A percentile compares a stretch with the other conserved stretches of the same genome.
These are phyloP conservation scores for Tetrahymena borealis DNA, from an alignment of 73 alveolate species.

Conservation along the genomic window DNA sequence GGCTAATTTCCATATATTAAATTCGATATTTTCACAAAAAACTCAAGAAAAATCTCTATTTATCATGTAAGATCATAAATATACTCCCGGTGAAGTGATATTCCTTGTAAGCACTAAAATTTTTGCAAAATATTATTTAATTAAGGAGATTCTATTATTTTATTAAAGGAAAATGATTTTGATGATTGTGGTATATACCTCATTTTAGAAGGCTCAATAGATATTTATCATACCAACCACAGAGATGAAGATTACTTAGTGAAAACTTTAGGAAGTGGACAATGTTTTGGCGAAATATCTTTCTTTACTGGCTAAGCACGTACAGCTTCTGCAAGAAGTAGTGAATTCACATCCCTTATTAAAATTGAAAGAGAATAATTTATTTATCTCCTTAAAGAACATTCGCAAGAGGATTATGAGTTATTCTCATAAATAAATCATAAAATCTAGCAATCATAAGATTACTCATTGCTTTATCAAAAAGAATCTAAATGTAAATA, in stretches of 20 bases:
- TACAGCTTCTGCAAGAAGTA: not conserved
- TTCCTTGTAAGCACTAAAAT: not conserved
- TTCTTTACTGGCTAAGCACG: not conserved
- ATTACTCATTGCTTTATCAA: not conserved
- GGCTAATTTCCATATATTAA: not conserved
- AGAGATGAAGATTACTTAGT: not conserved
- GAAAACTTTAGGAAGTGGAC: not conserved
- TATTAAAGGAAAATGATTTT: not conserved
- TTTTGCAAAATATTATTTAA: too few species aligned
- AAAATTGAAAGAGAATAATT: not conserved
- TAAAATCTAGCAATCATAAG: not conserved
- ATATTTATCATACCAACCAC: not conserved
- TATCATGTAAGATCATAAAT: not conserved
- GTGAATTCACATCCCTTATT: not conserved
- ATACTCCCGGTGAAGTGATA: not conserved
- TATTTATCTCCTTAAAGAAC: not conserved
- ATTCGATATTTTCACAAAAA: not conserved
- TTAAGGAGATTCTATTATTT: not conserved
- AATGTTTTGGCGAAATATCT: not conserved
- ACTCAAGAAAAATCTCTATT: not conserved
- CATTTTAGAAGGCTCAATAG: not conserved
- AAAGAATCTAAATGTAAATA: not conserved
- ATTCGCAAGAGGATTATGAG: not conserved
- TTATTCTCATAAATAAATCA: not conserved
- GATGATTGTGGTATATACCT: not conserved